Evolutionary conservation across 257 asterid species (phyloP).

Genomic region (Petrea volubilis): DNA sequence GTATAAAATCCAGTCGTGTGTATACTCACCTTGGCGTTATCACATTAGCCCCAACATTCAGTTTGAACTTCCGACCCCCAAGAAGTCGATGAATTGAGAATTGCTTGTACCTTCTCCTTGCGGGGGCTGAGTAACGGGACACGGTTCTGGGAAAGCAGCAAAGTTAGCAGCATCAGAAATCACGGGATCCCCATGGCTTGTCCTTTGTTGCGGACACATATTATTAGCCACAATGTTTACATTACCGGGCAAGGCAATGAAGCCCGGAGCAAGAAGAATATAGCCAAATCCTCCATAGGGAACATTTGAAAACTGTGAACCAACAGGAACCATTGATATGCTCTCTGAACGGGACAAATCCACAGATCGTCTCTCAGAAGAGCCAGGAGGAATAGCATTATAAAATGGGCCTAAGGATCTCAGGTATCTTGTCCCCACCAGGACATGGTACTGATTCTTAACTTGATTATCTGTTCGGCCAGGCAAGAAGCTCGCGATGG

Average conservation of each 20-base stretch:
- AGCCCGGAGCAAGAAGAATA: slow-evolving; percentile 12
- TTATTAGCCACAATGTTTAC: too few relatives aligned
- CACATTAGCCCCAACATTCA: not conserved
- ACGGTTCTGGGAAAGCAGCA: too few relatives aligned
- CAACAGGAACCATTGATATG: slow-evolving; percentile 5
- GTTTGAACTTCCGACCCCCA: slow-evolving; percentile 30
- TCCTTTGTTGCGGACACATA: too few relatives aligned
- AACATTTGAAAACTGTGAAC: slow-evolving; percentile 20
- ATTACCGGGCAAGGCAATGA: not conserved
- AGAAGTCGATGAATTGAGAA: slow-evolving; percentile 36
- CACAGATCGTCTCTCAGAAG: slow-evolving; percentile 5
- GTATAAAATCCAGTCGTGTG: too few relatives aligned
- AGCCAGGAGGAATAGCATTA: too few relatives aligned
- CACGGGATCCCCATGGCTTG: too few relatives aligned
- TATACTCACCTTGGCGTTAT: too few relatives aligned
- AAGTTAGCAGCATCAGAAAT: slow-evolving; percentile 3
- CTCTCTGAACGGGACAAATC: slow-evolving; percentile 1
- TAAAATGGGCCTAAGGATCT: too few relatives aligned
- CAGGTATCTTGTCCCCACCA: slow-evolving; percentile 20
- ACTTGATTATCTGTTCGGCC: slow-evolving; percentile 49
- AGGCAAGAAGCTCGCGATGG: slow-evolving; percentile 25
- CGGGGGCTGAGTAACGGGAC: too few relatives aligned
- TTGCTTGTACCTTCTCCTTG: too few relatives aligned
- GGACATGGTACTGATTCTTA: slow-evolving; percentile 47
- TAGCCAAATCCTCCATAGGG: not conserved